These are phyloP conservation scores for Fonsecaea monophora DNA, from an alignment of 2,329 filamentous ascomycete species.

Conservation along the genomic window DNA sequence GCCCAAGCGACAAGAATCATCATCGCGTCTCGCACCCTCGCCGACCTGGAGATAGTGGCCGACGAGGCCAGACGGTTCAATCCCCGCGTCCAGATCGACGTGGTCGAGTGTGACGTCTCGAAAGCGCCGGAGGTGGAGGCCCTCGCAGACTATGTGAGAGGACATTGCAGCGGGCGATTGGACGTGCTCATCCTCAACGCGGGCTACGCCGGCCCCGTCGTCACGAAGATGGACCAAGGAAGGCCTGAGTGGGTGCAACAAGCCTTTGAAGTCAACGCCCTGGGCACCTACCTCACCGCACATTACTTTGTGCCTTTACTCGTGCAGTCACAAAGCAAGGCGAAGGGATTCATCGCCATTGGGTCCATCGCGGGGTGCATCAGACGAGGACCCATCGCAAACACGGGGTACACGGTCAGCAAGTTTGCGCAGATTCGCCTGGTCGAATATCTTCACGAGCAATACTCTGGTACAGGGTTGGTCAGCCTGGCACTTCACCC, in stretches of 20 bases:
- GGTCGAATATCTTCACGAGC: conserved; percentile 49
- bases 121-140: conserved; percentile 40
- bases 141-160: conserved; percentile 34
- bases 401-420: conserved; percentile 48
- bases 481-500: conserved; percentile 47
- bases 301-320: conserved; percentile 47
- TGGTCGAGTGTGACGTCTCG: conserved; percentile 45
- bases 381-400: conserved; percentile 50
- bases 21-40: conserved; percentile 44
- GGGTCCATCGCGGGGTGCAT: conserved; percentile 46
- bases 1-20: conserved; percentile 46
- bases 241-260: conserved; percentile 45
- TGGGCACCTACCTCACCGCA: conserved; percentile 48
- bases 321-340: conserved; percentile 40
- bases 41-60: conserved; percentile 43
- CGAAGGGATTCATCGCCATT: conserved; percentile 45
- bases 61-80: conserved; percentile 40
- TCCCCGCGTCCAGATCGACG: conserved; percentile 40
- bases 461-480: conserved; percentile 42
- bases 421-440: conserved; percentile 49
- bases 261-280: conserved; percentile 48
- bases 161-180: conserved; percentile 28
- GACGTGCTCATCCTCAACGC: conserved; percentile 43
- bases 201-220: conserved; percentile 45
- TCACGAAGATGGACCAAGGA: conserved; percentile 45